Evolutionary conservation across 1,139 yeast genomes (phyloP).

Genomic region (Suhomyces choctaworum): DNA sequence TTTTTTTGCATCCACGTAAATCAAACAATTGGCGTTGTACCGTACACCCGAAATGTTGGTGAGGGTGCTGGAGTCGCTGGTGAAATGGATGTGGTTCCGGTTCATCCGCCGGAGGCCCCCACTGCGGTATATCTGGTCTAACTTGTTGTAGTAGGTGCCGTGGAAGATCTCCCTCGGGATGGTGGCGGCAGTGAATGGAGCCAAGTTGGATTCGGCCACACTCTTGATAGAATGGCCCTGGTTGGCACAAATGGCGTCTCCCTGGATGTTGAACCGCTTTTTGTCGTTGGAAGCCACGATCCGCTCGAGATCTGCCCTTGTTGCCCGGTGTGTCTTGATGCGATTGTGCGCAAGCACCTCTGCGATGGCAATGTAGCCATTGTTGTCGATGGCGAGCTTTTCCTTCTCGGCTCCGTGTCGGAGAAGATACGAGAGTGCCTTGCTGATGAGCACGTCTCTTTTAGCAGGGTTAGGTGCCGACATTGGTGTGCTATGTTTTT

Average conservation of each 20-base stretch:
- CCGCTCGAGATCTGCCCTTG: conserved; percentile 55
- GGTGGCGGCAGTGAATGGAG: conserved; percentile 29
- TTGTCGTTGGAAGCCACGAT: conserved; percentile 71
- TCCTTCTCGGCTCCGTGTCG: conserved; percentile 86
- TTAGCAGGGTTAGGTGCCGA: conserved; percentile 19
- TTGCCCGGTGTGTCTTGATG: conserved; percentile 55
- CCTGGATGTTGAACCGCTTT: conserved; percentile 56
- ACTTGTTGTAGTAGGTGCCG: conserved; percentile 66
- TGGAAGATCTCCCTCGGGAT: conserved; percentile 55
- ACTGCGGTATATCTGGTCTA: conserved; percentile 47
- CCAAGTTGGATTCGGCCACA: conserved; percentile 45
- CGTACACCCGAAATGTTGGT: conserved; percentile 71
- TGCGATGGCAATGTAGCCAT: conserved; percentile 63
- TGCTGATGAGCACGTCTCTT: conserved; percentile 63
- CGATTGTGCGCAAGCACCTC: conserved; percentile 59
- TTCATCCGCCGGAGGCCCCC: conserved; percentile 70
- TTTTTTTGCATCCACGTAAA: conserved; percentile 58
- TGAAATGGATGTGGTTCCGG: conserved; percentile 82
- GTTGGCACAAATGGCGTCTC: conserved; percentile 66
- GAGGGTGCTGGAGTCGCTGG: conserved; percentile 42
- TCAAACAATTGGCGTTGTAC: conserved; percentile 54
- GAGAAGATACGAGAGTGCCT: conserved; percentile 69
- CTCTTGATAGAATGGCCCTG: conserved; percentile 81
- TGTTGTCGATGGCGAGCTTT: conserved; percentile 56
- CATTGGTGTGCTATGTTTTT: background rate